phyloP scores from a whole-genome alignment of 177 flowering plant species.

The Vitis hybrid region DNA sequence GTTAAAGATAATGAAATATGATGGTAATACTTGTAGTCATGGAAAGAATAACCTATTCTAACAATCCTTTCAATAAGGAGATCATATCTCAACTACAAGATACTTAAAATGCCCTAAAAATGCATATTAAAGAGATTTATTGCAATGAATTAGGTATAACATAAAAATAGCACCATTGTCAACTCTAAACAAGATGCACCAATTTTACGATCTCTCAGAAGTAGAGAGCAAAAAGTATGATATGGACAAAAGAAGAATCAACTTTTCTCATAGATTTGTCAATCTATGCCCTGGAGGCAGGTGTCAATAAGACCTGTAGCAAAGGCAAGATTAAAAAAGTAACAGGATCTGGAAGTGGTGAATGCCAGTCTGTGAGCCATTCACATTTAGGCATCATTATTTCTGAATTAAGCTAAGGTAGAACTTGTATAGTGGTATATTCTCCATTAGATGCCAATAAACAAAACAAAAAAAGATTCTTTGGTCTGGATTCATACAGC shows the following conservation, averaged over 20 bases:
- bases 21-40: too few relatives aligned
- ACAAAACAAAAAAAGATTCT: background rate
- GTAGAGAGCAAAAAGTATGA: background rate
- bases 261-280: background rate
- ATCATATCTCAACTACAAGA: background rate
- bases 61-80: background rate
- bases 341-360: background rate
- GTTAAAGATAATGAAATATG: background rate
- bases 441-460: background rate
- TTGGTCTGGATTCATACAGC: slow-evolving; percentile 58
- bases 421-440: background rate
- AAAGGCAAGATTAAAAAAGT: background rate
- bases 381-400: background rate
- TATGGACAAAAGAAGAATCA: background rate
- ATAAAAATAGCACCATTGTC: background rate
- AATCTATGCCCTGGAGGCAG: background rate
- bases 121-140: background rate
- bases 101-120: background rate
- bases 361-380: background rate
- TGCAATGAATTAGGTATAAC: background rate
- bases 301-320: too few relatives aligned
- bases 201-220: background rate
- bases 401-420: background rate
- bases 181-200: background rate
- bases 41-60: background rate